A percentile compares a stretch with the other conserved stretches of the same genome.
Evolutionary conservation across 1,284 basidiomycete species (phyloP).

Genomic region (Mycena sp.): DNA sequence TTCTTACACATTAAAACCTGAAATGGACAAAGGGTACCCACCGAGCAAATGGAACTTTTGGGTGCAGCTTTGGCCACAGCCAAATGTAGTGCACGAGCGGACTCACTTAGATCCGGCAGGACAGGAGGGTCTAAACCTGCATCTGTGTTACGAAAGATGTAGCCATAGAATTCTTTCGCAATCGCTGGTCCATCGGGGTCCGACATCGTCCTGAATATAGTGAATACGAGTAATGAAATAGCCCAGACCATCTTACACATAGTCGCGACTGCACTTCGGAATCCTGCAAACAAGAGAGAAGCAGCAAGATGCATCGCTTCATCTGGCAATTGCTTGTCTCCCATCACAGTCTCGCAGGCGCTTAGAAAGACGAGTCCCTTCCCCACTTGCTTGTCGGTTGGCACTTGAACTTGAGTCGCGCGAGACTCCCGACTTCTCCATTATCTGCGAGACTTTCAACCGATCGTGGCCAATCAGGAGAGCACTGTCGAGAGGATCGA

Average conservation of each 20-base stretch:
- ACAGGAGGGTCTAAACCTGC: not conserved
- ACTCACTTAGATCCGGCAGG: not conserved
- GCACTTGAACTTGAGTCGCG: too few species aligned
- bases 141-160: not conserved
- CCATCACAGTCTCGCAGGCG: slow-evolving; percentile 28
- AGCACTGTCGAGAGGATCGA: slow-evolving; percentile 25
- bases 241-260: slow-evolving; percentile 33
- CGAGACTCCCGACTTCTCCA: not conserved
- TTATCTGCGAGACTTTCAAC: slow-evolving; percentile 20
- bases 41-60: not conserved
- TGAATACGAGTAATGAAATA: not conserved
- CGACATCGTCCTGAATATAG: not conserved
- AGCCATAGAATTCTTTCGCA: not conserved
- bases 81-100: not conserved
- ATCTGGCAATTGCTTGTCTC: slow-evolving; percentile 24
- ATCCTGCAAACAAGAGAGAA: slow-evolving; percentile 25
- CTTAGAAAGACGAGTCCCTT: slow-evolving; percentile 26
- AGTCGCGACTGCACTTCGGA: slow-evolving; percentile 29
- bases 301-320: slow-evolving; percentile 32
- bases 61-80: not conserved
- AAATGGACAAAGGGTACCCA: slow-evolving; percentile 5
- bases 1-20: not conserved
- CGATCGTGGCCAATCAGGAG: slow-evolving; percentile 24
- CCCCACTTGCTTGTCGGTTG: too few species aligned
- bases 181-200: not conserved